Base-by-base conservation (phyloP, 306 rosid species). In the Casuarina equisetifolia region DNA sequence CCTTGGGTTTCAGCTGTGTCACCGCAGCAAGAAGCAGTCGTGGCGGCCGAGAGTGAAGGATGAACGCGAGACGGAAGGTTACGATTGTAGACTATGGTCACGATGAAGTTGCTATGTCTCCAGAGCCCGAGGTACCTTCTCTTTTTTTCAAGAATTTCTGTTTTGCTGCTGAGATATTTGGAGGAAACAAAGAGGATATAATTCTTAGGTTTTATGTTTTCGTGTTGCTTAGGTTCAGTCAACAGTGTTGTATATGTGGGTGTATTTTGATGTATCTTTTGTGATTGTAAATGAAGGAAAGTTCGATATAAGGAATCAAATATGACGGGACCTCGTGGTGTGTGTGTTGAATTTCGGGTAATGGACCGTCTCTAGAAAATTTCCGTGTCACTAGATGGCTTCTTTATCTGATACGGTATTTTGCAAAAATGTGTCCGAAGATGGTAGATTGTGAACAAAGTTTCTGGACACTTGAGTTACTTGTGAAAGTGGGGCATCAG, bases 21-120 rank as follows among this genome's bases (percentile, higher is more conserved):
- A n/a, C 85, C 70, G 61, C 80, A 36, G 67, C 90, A 70, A 80
- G 85, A 81, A 55, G 82, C 39, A 38, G 35, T 36, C 48, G 74
- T 54, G 71, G 48, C 78, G 17, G 43, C 63, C 16, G 87, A 77
- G 61, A 55, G 70, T 49, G 66, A 72, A 75, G 84, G 36, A 77
- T 79, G 11, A 80, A 58, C 55, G 59, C 85, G 58, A 89, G 86
- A 80, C 93, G 88, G 59, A 79, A 85, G 69, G 87, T 94, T 79
- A 89, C 90, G 1, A 93, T 93, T 55, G 98, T 95, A 71, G 97
- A 95, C 68, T 95, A 95, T 70, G 98, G 95, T 3, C 95, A 89
- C 35, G 98, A 95, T 77, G 98, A 95, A 86, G 92, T 80, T 40
- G 94, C 98, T 15, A 91, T 95, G 96, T 95, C 97, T 59, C 98